Conservation (phyloP, 2,329 filamentous ascomycete genomes). For the Ascocoryne sarcoides region DNA sequence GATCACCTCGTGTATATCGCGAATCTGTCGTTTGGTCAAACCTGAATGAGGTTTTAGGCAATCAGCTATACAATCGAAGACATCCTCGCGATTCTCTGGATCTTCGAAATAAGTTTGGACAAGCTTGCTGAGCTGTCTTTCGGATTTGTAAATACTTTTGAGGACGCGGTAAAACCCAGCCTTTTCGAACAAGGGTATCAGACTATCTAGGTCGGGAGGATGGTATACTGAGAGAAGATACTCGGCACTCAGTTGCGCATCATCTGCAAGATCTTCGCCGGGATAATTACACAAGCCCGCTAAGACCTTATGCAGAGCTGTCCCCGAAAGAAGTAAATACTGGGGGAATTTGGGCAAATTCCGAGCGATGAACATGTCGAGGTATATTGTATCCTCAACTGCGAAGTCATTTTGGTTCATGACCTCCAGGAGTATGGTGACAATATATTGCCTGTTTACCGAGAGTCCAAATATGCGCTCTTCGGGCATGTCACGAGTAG, state of each 20-base stretch:
- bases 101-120: constrained; percentile 81
- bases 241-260: constrained; percentile 94
- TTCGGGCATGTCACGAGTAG: constrained; percentile 44
- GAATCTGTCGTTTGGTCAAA: constrained; percentile 59
- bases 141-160: constrained; percentile 75
- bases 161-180: constrained; percentile 86
- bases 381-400: constrained; percentile 76
- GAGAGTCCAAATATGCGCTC: constrained; percentile 60
- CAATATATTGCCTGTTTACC: constrained; percentile 84
- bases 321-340: constrained; percentile 84
- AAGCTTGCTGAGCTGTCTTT: constrained; percentile 71
- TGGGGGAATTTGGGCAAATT: constrained; percentile 96
- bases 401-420: constrained; percentile 74
- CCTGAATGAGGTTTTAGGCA: constrained; percentile 58
- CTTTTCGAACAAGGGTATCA: constrained; percentile 69
- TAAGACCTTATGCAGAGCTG: constrained; percentile 72
- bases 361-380: constrained; percentile 97
- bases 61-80: constrained; percentile 73
- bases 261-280: constrained; percentile 70
- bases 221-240: constrained; percentile 92
- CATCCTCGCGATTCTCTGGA: constrained; percentile 58
- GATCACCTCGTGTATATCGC: constrained; percentile 59
- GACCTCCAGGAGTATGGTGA: constrained; percentile 83
- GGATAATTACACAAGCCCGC: constrained; percentile 79
- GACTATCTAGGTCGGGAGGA: constrained; percentile 65